Evolutionary conservation across 1,284 basidiomycete species (phyloP), one percentile per base, ranked within the genome.

Genomic region (Exobasidium rhododendri): DNA sequence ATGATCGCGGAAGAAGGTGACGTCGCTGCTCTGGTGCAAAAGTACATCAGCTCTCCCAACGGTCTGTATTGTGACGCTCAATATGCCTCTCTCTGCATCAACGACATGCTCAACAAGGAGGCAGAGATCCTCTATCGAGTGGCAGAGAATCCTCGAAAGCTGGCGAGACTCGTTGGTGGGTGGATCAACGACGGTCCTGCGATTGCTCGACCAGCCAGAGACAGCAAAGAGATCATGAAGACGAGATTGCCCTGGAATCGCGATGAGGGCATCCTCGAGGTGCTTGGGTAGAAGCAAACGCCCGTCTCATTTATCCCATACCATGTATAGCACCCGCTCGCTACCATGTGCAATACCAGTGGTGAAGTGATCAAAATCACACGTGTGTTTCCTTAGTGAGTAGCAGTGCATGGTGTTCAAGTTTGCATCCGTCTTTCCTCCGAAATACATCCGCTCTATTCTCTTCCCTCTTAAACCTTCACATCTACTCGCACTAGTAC

Each of bases 201-300:
- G n/a, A 86, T 94, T 54, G 85, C 89, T 17, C 83, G 92, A 52
- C 91, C 91, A 0, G 90, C 91, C 11, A 83, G 93, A 53, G 92
- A 96, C 74, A 87, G 91, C 3, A 84, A 87, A 68, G 92, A 96
- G 56, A 68, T 89, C 46, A 80, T 97, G 55, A 88, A 83, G 71
- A 81, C 77, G 45, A 59, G 61, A 11, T 51, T 63, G 20, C 77
- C 78, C 13, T 80, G 79, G 78, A 43, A 53, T 2, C 54, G 58
- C 10, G 74, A 80, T 51, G 71, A 73, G 20, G 60, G 45, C 0
- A 64, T 80, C 3, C 61, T 59, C 47, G 52, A 60, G 10, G 55
- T 59, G 6, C 40, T 56, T 26, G 47, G 22, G 14, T 50, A 50
- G 20, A 26, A 24, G 14, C n/a, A n/a, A n/a, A n/a, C n/a, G n/a